phyloP scores from a whole-genome alignment of 805 yeast genomes.

The Candida awuae region DNA sequence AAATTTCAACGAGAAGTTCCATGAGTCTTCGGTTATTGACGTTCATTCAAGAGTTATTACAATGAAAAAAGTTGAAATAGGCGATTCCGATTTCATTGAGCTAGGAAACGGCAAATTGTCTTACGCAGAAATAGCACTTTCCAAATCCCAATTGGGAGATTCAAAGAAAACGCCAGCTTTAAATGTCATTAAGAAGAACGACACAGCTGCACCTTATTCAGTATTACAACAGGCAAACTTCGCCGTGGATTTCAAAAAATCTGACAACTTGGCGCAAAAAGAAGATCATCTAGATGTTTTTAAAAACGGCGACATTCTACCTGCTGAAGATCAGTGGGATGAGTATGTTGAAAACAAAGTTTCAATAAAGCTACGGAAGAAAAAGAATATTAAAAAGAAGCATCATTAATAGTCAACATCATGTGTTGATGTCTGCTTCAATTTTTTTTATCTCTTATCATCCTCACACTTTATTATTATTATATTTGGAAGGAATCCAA shows the following conservation, averaged over 20 bases:
- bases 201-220: no score
- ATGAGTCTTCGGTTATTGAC: neutral
- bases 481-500: no score
- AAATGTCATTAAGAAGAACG: neutral
- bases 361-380: constrained; percentile 5
- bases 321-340: constrained; percentile 7
- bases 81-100: neutral
- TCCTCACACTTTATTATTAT: no score
- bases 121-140: neutral
- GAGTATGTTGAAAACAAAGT: constrained; percentile 1
- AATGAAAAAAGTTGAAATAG: constrained; percentile 22
- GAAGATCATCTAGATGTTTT: neutral
- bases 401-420: no score
- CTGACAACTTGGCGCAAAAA: no score
- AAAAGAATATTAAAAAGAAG: neutral
- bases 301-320: no score
- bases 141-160: constrained; percentile 2
- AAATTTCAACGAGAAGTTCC: no score
- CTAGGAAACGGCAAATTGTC: neutral
- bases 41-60: constrained; percentile 21
- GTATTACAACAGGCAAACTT: no score
- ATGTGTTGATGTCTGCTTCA: neutral
- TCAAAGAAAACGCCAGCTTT: neutral
- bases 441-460: no score
- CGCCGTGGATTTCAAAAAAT: no score